These are phyloP conservation scores for Plasmopara viticola DNA, from an alignment of 352 stramenopile genomes.

Conservation along the genomic window DNA sequence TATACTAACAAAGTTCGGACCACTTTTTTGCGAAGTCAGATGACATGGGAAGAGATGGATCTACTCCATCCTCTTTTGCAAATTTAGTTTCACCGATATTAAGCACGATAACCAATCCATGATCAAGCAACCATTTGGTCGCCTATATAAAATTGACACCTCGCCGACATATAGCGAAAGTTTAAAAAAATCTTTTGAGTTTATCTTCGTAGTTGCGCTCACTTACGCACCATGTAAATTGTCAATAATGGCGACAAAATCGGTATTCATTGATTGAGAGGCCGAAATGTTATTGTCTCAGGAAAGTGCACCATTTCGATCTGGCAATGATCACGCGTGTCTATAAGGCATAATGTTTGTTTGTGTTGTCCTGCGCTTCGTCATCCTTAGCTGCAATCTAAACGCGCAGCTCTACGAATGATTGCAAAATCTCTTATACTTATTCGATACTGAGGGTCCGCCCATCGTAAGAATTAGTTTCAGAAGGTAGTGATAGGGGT, in stretches of 20 bases:
- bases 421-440: constrained; percentile 31
- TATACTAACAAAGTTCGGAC: too few species aligned
- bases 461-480: constrained; percentile 12
- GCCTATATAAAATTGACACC: constrained; percentile 63
- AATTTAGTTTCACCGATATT: constrained; percentile 66
- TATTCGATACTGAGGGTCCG: constrained; percentile 25
- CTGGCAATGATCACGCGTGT: constrained; percentile 47
- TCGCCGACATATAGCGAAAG: constrained; percentile 73
- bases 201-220: neutral
- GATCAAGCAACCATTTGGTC: constrained; percentile 47
- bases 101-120: constrained; percentile 32
- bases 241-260: constrained; percentile 13
- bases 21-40: too few species aligned
- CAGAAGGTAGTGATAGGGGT: constrained; percentile 6
- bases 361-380: neutral
- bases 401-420: constrained; percentile 13
- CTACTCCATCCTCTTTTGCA: constrained; percentile 28
- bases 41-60: constrained; percentile 63
- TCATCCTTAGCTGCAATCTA: neutral
- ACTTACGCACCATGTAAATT: constrained; percentile 9
- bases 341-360: constrained; percentile 44
- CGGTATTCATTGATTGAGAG: constrained; percentile 30
- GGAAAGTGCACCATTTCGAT: constrained; percentile 77
- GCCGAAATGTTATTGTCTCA: constrained; percentile 65
- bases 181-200: neutral